These are phyloP conservation scores for Euptelea pleiosperma DNA, from an alignment of 164 flowering plant species.

Conservation along the genomic window DNA sequence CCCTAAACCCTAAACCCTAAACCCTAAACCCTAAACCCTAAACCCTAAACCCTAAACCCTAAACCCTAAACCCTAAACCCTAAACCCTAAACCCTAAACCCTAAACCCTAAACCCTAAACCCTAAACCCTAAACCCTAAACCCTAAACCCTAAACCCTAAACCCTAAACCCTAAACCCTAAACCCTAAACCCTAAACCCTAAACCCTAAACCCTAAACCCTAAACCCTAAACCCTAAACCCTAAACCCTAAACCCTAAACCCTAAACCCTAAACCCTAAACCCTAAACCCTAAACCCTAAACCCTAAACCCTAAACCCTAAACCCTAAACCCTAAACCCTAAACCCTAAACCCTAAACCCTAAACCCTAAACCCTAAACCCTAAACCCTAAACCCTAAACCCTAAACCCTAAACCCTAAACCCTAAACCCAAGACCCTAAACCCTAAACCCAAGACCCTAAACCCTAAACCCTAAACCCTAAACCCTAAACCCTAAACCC, in stretches of 20 bases:
- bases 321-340: too few relatives aligned
- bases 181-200: too few relatives aligned
- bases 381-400: not conserved
- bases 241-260: too few relatives aligned
- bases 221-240: too few relatives aligned
- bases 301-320: too few relatives aligned
- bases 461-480: not conserved
- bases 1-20: constrained; percentile 1
- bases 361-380: constrained; percentile 2
- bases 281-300: too few relatives aligned
- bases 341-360: too few relatives aligned
- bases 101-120: not conserved
- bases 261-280: too few relatives aligned
- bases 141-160: not conserved
- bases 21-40: constrained; percentile 8
- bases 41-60: constrained; percentile 4
- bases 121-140: not conserved
- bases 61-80: too few relatives aligned
- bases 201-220: too few relatives aligned
- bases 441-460: too few relatives aligned
- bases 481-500: not conserved
- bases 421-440: too few relatives aligned
- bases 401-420: not conserved
- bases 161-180: not conserved
- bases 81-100: not conserved